Evolutionary conservation across 805 yeast genomes (phyloP).

Genomic region (Sugiyamaella qingdaonensis): DNA sequence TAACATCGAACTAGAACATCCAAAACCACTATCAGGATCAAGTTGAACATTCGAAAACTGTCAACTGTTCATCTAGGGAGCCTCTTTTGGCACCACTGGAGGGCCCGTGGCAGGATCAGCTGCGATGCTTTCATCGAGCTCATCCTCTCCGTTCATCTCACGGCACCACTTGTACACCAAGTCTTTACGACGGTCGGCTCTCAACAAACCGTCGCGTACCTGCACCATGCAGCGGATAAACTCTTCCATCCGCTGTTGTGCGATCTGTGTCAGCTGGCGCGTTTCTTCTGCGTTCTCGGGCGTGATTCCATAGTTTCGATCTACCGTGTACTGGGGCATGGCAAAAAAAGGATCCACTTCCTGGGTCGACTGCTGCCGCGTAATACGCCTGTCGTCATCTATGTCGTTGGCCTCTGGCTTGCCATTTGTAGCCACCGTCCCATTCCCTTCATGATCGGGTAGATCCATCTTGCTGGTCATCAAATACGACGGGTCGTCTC

Average conservation of each 20-base stretch:
- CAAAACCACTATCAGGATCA: too few relatives aligned
- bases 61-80: too few relatives aligned
- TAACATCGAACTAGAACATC: too few relatives aligned
- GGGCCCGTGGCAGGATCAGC: slow-evolving; percentile 8
- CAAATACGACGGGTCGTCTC: slow-evolving; percentile 75
- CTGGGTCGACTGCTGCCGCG: slow-evolving; percentile 29
- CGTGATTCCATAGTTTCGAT: slow-evolving; percentile 49
- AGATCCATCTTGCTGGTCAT: slow-evolving; percentile 61
- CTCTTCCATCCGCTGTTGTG: slow-evolving; percentile 80
- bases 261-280: slow-evolving; percentile 70
- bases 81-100: neutral
- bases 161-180: slow-evolving; percentile 77
- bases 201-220: slow-evolving; percentile 68
- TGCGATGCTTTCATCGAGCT: slow-evolving; percentile 23
- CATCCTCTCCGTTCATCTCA: slow-evolving; percentile 64
- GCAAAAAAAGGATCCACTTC: slow-evolving; percentile 63
- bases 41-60: too few relatives aligned
- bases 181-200: slow-evolving; percentile 71
- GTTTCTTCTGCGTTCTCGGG: slow-evolving; percentile 62
- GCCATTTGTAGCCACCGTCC: neutral
- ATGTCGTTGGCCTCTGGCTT: slow-evolving; percentile 41
- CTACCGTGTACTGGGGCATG: slow-evolving; percentile 47
- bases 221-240: slow-evolving; percentile 73
- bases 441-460: slow-evolving; percentile 46
- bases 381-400: slow-evolving; percentile 23